Percentiles rank a stretch among this genome's conserved stretches.
Conservation (phyloP, 345 rosid species). For the Eucalyptus marginata region DNA sequence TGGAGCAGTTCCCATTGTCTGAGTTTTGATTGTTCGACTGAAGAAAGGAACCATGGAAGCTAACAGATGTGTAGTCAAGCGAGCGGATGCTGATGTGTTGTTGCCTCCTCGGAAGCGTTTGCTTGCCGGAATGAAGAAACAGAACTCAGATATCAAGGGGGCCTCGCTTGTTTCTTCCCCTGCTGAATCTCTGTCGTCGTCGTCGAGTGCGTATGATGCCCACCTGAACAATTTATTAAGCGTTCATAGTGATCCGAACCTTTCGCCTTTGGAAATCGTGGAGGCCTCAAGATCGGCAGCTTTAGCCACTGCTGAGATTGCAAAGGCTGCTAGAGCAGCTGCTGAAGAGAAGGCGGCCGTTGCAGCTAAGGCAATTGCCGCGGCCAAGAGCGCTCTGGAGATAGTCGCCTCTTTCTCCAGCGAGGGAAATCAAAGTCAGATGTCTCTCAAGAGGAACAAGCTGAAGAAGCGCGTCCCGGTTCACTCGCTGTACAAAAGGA, state of each 20-base stretch:
- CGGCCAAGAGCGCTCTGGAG: slow-evolving; percentile 72
- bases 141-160: slow-evolving; percentile 18
- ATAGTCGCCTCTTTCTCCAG: slow-evolving; percentile 51
- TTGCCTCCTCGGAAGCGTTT: slow-evolving; percentile 87
- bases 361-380: slow-evolving; percentile 66
- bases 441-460: slow-evolving; percentile 41
- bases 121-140: slow-evolving; percentile 87
- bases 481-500: slow-evolving; percentile 62
- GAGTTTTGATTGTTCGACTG: background rate
- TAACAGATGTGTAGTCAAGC: slow-evolving; percentile 47
- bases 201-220: slow-evolving; percentile 21
- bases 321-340: slow-evolving; percentile 57
- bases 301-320: slow-evolving; percentile 33
- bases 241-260: slow-evolving; percentile 20
- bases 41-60: slow-evolving; percentile 35
- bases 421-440: slow-evolving; percentile 25
- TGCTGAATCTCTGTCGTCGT: slow-evolving; percentile 18
- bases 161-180: slow-evolving; percentile 7
- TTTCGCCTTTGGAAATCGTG: slow-evolving; percentile 47
- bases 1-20: background rate
- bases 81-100: slow-evolving; percentile 55
- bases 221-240: slow-evolving; percentile 38
- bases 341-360: slow-evolving; percentile 75
- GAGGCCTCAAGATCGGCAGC: slow-evolving; percentile 50
- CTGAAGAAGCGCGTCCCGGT: slow-evolving; percentile 84